These are phyloP conservation scores for Blastobotrys attinorum DNA, from an alignment of 805 yeast genomes.

Conservation along the genomic window DNA sequence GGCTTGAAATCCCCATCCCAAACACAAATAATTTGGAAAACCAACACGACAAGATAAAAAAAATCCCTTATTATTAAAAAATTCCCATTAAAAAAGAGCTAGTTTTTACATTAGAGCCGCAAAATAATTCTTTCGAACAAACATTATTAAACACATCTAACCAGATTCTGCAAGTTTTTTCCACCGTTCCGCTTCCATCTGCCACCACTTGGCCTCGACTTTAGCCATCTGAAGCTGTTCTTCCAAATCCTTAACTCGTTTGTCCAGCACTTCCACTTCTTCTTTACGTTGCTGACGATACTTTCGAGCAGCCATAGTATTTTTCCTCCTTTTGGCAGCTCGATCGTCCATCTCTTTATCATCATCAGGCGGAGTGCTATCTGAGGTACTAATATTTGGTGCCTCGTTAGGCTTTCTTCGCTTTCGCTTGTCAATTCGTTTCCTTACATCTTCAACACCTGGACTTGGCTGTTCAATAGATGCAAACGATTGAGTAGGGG, in stretches of 20 bases:
- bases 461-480: no score
- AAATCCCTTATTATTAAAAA: no score
- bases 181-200: conserved; percentile 16
- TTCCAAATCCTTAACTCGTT: conserved; percentile 9
- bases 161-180: conserved; percentile 8
- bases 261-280: conserved; percentile 11
- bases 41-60: no score
- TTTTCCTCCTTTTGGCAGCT: conserved; percentile 5
- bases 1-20: no score
- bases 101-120: no score
- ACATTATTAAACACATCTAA: no score
- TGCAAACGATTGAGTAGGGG: no score
- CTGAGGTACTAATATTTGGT: no score
- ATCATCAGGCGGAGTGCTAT: neutral
- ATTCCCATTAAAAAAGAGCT: no score
- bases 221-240: conserved; percentile 7
- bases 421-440: conserved; percentile 9
- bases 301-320: conserved; percentile 13
- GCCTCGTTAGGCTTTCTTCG: conserved; percentile 1
- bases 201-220: conserved; percentile 14
- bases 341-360: neutral
- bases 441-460: conserved; percentile 3
- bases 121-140: no score
- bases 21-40: no score
- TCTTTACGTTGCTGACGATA: conserved; percentile 11